Evolutionary conservation across 116 monocot species (phyloP).

Genomic region (Phalaenopsis hybrid): DNA sequence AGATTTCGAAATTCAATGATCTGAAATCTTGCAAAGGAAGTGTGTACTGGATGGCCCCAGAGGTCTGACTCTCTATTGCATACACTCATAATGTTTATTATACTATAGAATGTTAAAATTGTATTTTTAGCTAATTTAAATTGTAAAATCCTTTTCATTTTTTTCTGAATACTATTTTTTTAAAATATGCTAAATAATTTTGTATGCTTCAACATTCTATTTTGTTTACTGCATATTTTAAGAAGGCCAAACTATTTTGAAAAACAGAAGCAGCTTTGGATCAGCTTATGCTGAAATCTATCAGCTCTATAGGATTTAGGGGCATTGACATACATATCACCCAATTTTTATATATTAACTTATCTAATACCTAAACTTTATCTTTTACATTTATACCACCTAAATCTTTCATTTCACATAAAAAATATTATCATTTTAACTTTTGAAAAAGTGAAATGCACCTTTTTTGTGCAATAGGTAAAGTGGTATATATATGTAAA

Average conservation of each 20-base stretch:
- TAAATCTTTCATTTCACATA: too few species aligned
- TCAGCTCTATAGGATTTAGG: too few species aligned
- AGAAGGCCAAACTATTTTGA: background rate
- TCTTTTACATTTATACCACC: too few species aligned
- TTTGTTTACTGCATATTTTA: background rate
- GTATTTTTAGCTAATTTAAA: background rate
- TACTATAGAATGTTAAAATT: background rate
- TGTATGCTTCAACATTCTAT: background rate
- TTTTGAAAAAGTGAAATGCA: too few species aligned
- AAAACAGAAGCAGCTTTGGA: background rate
- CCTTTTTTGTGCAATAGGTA: too few species aligned
- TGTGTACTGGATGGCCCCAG: slow-evolving; percentile 97
- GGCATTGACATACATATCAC: too few species aligned
- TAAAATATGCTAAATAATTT: background rate
- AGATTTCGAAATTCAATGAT: slow-evolving; percentile 54
- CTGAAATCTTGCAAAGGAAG: slow-evolving; percentile 96
- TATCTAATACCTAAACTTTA: too few species aligned
- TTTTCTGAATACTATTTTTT: too few species aligned
- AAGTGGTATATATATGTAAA: too few species aligned
- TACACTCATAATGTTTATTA: background rate
- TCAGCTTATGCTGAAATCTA: background rate
- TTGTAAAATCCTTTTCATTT: too few species aligned
- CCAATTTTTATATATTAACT: too few species aligned
- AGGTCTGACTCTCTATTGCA: slow-evolving; percentile 38
- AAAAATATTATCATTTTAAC: too few species aligned